Evolutionary conservation across 2,329 filamentous ascomycete genomes (phyloP).

Genomic region (Neonectria coccinea): DNA sequence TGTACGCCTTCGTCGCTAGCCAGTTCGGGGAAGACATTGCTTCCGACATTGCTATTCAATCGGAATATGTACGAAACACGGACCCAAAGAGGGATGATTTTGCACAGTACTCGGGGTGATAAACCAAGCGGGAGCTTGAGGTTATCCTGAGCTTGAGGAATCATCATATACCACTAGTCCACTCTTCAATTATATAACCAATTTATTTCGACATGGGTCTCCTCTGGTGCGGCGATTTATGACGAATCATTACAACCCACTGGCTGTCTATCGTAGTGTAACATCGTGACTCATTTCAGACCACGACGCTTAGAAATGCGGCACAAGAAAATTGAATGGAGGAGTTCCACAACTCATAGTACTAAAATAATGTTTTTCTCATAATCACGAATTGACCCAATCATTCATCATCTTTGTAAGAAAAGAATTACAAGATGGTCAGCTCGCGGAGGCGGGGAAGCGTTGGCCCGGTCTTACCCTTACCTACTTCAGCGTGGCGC

Average conservation of each 20-base stretch:
- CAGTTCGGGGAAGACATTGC: conserved; percentile 65
- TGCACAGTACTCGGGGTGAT: conserved; percentile 46
- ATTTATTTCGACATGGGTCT: neutral
- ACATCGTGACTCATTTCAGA: neutral
- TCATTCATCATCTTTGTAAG: neutral
- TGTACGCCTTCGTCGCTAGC: conserved; percentile 48
- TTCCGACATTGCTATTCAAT: conserved; percentile 57
- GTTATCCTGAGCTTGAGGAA: neutral
- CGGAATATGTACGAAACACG: conserved; percentile 69
- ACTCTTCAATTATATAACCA: too few species aligned
- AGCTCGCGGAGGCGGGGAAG: conserved; percentile 24
- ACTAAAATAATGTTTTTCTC: neutral
- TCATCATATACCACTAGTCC: too few species aligned
- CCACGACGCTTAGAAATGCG: too few species aligned
- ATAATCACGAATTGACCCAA: neutral
- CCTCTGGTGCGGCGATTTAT: too few species aligned
- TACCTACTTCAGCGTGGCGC: neutral
- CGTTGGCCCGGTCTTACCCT: conserved; percentile 31
- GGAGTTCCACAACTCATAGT: neutral
- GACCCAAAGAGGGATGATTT: conserved; percentile 67
- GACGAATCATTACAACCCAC: too few species aligned
- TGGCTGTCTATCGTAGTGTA: too few species aligned
- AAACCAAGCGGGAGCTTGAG: neutral
- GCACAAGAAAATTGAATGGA: neutral
- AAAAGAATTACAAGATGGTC: too few species aligned